A percentile compares a stretch with the other conserved stretches of the same genome.
These are phyloP conservation scores for Fusarium secorum DNA, from an alignment of 2,329 filamentous ascomycete species.

Conservation along the genomic window DNA sequence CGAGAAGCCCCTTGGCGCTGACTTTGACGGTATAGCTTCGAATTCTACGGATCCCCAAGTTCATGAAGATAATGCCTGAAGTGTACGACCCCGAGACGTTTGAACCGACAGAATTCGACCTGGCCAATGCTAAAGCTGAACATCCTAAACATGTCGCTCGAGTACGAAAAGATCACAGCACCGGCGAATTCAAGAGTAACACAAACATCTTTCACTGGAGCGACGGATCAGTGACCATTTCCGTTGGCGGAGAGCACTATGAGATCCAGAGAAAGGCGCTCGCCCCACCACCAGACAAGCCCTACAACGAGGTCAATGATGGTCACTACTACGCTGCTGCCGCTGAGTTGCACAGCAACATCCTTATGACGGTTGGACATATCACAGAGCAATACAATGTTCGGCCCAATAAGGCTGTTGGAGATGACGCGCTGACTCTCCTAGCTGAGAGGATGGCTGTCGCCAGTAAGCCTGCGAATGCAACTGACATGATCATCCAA, in stretches of 20 bases:
- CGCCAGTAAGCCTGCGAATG: conserved; percentile 64
- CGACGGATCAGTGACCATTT: conserved; percentile 78
- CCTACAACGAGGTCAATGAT: conserved; percentile 73
- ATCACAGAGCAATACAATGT: conserved; percentile 77
- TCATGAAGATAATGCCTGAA: conserved; percentile 73
- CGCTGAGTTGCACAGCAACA: conserved; percentile 71
- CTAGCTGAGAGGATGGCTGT: conserved; percentile 73
- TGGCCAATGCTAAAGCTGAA: conserved; percentile 61
- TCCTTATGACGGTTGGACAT: conserved; percentile 78
- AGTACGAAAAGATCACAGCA: conserved; percentile 72
- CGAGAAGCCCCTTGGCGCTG: not conserved
- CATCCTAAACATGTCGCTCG: conserved; percentile 72
- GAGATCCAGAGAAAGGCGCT: conserved; percentile 75
- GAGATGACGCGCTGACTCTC: conserved; percentile 75
- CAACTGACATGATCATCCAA: conserved; percentile 72
- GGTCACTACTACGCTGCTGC: conserved; percentile 79
- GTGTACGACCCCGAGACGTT: conserved; percentile 73
- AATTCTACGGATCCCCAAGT: conserved; percentile 74
- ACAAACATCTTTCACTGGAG: conserved; percentile 79
- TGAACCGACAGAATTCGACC: conserved; percentile 64
- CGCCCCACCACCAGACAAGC: conserved; percentile 66
- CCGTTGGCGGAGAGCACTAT: conserved; percentile 79
- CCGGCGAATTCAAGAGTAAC: conserved; percentile 75
- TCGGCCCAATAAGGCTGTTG: conserved; percentile 70
- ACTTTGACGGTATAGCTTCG: conserved; percentile 64